Evolutionary conservation across 2,329 filamentous ascomycete species (phyloP), one percentile per base, ranked within the genome.

Genomic region (Berkeleyomyces basicola): DNA sequence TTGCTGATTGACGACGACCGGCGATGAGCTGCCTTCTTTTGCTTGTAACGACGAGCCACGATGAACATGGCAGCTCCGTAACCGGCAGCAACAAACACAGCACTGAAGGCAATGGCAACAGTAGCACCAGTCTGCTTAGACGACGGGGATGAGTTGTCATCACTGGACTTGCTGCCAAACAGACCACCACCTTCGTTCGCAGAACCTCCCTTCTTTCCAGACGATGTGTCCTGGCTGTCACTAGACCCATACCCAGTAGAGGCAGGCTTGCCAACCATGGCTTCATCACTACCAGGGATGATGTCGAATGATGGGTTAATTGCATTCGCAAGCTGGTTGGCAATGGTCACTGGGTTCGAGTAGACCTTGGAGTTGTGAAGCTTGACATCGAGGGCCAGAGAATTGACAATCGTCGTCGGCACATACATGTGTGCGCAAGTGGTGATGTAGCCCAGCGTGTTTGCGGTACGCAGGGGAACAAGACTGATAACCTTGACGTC

Each of bases 51-150:
- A 66, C 90, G 85, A 59, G 91, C 91, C 67, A 96, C 83, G 70
- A 93, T 85, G 77, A 96, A 92, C 91, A 96, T 96, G 72, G 89
- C 90, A 10, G 87, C 88, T 70, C 90, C 91, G 68, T 96, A 96
- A n/a, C 90, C 85, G 59, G 85, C 87, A 49, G 88, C 89, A 70
- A 90, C 85, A 51, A 82, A 81, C 40, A 91, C 82, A 36, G 88
- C 86, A 69, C 88, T 89, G 31, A 89, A 79, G 63, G 86, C 88
- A 69, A 96, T 84, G 67, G 82, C 83, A 33, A 81, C 82, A 1
- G 81, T 84, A 42, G 83, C 85, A 49, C 82, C 83, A 69, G 77
- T 77, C 69, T 82, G 76, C 66, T 82, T 81, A 55, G 85, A 77
- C 4, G 80, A 80, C 67, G 82, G 77, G 63, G 78, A 77, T 9